Conservation (phyloP, 257 asterid genomes). For the Eucommia ulmoides region DNA sequence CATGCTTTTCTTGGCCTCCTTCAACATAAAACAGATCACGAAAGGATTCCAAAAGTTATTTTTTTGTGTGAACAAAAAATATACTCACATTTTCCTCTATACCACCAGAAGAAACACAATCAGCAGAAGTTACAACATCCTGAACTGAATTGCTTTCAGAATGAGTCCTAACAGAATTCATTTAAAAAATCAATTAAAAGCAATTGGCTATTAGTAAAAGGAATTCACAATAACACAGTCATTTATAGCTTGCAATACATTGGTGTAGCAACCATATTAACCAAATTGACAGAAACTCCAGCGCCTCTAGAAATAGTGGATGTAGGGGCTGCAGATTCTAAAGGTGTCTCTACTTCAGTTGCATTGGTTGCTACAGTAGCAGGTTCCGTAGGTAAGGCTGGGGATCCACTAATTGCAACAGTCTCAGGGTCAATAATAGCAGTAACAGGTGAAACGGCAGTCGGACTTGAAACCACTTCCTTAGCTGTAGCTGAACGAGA, state of each 20-base stretch:
- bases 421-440: slow-evolving; percentile 28
- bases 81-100: slow-evolving; percentile 35
- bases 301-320: slow-evolving; percentile 25
- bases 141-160: slow-evolving; percentile 26
- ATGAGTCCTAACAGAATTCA: slow-evolving; percentile 29
- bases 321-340: slow-evolving; percentile 30
- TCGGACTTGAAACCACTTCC: slow-evolving; percentile 42
- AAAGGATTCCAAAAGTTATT: no score
- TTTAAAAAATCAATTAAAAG: slow-evolving; percentile 7
- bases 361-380: slow-evolving; percentile 26
- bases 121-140: slow-evolving; percentile 31
- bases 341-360: slow-evolving; percentile 22
- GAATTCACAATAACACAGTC: not conserved
- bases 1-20: slow-evolving; percentile 43
- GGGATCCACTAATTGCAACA: slow-evolving; percentile 26
- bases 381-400: slow-evolving; percentile 32
- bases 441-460: slow-evolving; percentile 36
- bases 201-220: slow-evolving; percentile 13
- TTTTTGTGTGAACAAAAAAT: slow-evolving; percentile 7
- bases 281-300: slow-evolving; percentile 15
- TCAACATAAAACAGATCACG: slow-evolving; percentile 12
- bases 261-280: slow-evolving; percentile 26
- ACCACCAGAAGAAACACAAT: slow-evolving; percentile 23
- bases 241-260: slow-evolving; percentile 26
- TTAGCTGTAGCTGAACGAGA: slow-evolving; percentile 22